Percentiles rank a stretch among this genome's conserved stretches.
Evolutionary conservation across 352 stramenopile genomes (phyloP).

Genomic region (Globisporangium carolinianum): DNA sequence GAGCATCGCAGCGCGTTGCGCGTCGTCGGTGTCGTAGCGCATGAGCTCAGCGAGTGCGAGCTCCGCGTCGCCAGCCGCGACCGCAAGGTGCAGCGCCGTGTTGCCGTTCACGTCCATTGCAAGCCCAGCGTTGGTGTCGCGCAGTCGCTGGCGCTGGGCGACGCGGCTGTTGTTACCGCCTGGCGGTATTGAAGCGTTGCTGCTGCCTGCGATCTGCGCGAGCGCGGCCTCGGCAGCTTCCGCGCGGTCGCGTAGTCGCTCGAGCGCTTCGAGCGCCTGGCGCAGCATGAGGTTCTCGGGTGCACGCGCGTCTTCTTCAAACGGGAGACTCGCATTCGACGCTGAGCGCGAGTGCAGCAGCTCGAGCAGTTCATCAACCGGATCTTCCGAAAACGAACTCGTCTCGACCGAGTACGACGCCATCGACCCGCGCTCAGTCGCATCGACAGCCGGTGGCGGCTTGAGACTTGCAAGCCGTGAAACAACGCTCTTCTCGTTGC

Average conservation of each 20-base stretch:
- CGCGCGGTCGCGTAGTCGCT: slow-evolving; percentile 48
- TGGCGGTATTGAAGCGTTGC: neutral
- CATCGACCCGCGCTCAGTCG: slow-evolving; percentile 11
- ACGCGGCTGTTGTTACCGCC: neutral
- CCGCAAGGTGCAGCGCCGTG: slow-evolving; percentile 41
- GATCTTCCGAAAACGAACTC: slow-evolving; percentile 15
- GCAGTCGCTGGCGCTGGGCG: neutral
- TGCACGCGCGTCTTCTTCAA: slow-evolving; percentile 14
- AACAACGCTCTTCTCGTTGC: slow-evolving; percentile 1
- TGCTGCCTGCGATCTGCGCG: slow-evolving; percentile 14
- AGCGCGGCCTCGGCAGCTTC: slow-evolving; percentile 56
- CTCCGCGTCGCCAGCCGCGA: slow-evolving; percentile 37
- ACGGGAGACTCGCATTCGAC: slow-evolving; percentile 4
- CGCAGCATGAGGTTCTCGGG: slow-evolving; percentile 26
- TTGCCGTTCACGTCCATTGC: slow-evolving; percentile 49
- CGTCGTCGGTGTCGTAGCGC: slow-evolving; percentile 23
- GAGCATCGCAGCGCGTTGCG: slow-evolving; percentile 35
- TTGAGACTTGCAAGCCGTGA: slow-evolving; percentile 1
- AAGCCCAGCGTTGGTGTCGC: slow-evolving; percentile 12
- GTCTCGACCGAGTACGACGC: slow-evolving; percentile 16
- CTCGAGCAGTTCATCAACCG: slow-evolving; percentile 13
- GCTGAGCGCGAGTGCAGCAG: slow-evolving; percentile 7
- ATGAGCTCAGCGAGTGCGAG: slow-evolving; percentile 42
- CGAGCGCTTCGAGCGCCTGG: slow-evolving; percentile 42
- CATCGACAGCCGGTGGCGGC: slow-evolving; percentile 3